Percentiles rank a stretch among this genome's conserved stretches.
These are phyloP conservation scores for Cucumis sativus DNA, from an alignment of 306 rosid genomes.

Conservation along the genomic window DNA sequence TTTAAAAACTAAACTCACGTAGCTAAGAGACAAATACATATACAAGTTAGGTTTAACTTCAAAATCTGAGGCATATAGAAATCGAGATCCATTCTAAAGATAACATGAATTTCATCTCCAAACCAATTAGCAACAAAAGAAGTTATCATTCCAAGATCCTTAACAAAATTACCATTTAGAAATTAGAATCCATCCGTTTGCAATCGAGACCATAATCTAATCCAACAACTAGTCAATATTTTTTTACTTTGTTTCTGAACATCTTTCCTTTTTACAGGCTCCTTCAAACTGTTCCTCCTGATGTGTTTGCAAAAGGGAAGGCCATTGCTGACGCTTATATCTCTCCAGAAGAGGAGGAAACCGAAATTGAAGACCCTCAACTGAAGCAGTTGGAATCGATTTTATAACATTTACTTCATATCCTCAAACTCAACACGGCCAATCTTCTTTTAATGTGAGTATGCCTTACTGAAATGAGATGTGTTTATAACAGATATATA, in stretches of 20 bases:
- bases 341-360: conserved; percentile 31
- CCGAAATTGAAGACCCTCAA: conserved; percentile 39
- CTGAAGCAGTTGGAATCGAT: conserved; percentile 62
- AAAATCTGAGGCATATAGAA: too few relatives aligned
- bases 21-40: too few relatives aligned
- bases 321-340: conserved; percentile 65
- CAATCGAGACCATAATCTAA: background rate
- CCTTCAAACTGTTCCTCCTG: conserved; percentile 74
- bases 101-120: too few relatives aligned
- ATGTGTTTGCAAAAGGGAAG: conserved; percentile 63
- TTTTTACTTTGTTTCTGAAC: conserved; percentile 1
- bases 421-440: background rate
- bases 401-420: conserved; percentile 21
- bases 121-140: too few relatives aligned
- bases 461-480: background rate
- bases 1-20: background rate
- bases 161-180: too few relatives aligned
- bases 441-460: background rate
- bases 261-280: conserved; percentile 45
- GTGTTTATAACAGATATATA: background rate
- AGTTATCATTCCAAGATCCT: too few relatives aligned
- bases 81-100: too few relatives aligned
- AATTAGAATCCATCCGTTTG: too few relatives aligned
- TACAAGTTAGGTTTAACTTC: too few relatives aligned
- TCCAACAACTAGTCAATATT: background rate